Evolutionary conservation across 768 basidiomycete genomes (phyloP).

Genomic region (Pleurotus giganteus): DNA sequence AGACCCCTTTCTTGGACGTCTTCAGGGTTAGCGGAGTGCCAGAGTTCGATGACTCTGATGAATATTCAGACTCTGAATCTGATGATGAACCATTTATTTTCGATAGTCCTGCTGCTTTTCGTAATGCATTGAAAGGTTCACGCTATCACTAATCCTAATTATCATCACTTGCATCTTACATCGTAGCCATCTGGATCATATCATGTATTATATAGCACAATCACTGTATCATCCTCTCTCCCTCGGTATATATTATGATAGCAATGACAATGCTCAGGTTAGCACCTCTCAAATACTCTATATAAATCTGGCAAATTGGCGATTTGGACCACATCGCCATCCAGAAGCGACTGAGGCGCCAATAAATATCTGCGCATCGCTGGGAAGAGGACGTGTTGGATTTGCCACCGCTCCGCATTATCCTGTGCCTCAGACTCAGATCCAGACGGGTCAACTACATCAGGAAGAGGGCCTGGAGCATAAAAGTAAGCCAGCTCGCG

Average conservation of each 20-base stretch:
- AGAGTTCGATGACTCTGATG: conserved; percentile 37
- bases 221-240: not conserved
- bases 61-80: conserved; percentile 49
- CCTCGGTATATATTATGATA: not conserved
- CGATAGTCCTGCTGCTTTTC: conserved; percentile 49
- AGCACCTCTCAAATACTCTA: conserved; percentile 93
- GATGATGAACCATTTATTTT: conserved; percentile 60
- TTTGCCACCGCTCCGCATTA: conserved; percentile 76
- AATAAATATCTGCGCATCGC: conserved; percentile 74
- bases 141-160: conserved; percentile 30
- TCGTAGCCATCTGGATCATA: conserved; percentile 11
- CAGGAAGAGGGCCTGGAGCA: conserved; percentile 55
- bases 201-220: conserved; percentile 11
- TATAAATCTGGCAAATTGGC: conserved; percentile 91
- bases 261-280: conserved; percentile 10
- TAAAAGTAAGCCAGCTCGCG: conserved; percentile 93
- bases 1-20: conserved; percentile 78
- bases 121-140: conserved; percentile 44
- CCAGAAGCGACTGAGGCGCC: conserved; percentile 65
- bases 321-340: conserved; percentile 78
- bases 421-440: conserved; percentile 35
- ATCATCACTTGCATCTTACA: conserved; percentile 11
- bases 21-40: conserved; percentile 55
- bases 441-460: conserved; percentile 15
- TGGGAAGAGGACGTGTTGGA: conserved; percentile 90